These are phyloP conservation scores for Apostasia shenzhenica DNA, from an alignment of 106 monocot genomes.

Conservation along the genomic window DNA sequence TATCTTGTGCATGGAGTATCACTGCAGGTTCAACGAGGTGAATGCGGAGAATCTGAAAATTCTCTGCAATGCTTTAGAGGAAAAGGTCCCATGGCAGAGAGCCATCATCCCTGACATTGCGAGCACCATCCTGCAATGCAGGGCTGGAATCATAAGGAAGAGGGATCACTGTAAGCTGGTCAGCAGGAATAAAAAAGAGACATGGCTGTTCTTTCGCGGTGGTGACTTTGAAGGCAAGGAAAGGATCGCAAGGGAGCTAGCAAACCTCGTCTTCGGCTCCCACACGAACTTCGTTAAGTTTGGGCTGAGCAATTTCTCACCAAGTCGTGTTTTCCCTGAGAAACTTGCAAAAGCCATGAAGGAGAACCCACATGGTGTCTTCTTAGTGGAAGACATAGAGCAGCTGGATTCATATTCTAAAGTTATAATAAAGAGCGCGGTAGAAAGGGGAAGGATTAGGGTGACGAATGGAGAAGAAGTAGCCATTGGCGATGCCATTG, in stretches of 20 bases:
- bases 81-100: slow-evolving; percentile 60
- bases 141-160: slow-evolving; percentile 70
- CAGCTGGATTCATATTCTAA: slow-evolving; percentile 47
- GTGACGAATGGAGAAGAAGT: slow-evolving; percentile 33
- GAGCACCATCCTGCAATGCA: slow-evolving; percentile 59
- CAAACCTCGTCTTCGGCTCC: slow-evolving; percentile 10
- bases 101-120: slow-evolving; percentile 69
- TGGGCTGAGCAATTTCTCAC: slow-evolving; percentile 20
- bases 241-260: slow-evolving; percentile 21
- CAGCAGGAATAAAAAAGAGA: slow-evolving; percentile 35
- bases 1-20: slow-evolving; percentile 32
- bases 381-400: slow-evolving; percentile 76
- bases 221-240: slow-evolving; percentile 58
- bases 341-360: slow-evolving; percentile 47
- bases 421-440: slow-evolving; percentile 40
- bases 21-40: slow-evolving; percentile 64
- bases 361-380: slow-evolving; percentile 70
- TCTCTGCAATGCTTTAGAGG: slow-evolving; percentile 64
- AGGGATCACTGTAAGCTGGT: slow-evolving; percentile 6
- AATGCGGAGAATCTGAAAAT: slow-evolving; percentile 80
- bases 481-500: slow-evolving; percentile 51
- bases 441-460: slow-evolving; percentile 46
- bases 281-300: slow-evolving; percentile 7
- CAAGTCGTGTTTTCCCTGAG: slow-evolving; percentile 31
- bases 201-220: slow-evolving; percentile 83